Percentiles rank a stretch among this genome's conserved stretches.
Evolutionary conservation across 345 rosid genomes (phyloP).

Genomic region (Eutrema japonicum): DNA sequence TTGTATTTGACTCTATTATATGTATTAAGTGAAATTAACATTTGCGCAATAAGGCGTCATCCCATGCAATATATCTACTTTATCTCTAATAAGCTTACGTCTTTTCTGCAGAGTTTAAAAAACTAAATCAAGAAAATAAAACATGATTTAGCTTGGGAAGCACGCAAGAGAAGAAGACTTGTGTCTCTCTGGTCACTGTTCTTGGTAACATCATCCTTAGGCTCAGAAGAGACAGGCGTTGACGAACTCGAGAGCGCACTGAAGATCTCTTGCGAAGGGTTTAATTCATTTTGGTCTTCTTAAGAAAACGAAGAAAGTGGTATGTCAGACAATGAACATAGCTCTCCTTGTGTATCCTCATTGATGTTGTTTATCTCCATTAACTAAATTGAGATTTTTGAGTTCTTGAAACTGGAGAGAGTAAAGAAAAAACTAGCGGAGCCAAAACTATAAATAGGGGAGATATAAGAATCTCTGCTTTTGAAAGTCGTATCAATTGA

Average conservation of each 20-base stretch:
- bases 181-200: too few species aligned
- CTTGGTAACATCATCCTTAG: too few species aligned
- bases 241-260: conserved; percentile 17
- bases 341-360: background rate
- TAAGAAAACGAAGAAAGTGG: background rate
- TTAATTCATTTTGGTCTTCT: conserved; percentile 15
- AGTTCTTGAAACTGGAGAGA: too few species aligned
- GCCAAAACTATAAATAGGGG: too few species aligned
- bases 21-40: too few species aligned
- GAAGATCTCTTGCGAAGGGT: conserved; percentile 39
- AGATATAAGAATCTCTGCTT: too few species aligned
- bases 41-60: too few species aligned
- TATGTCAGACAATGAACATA: conserved; percentile 8
- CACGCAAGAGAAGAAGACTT: conserved; percentile 1
- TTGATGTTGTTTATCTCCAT: too few species aligned
- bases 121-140: background rate
- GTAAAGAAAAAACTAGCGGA: too few species aligned
- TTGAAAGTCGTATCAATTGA: background rate
- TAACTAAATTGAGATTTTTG: too few species aligned
- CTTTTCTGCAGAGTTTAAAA: conserved; percentile 30
- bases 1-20: too few species aligned
- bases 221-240: background rate
- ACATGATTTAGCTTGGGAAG: conserved; percentile 5
- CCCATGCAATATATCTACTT: conserved; percentile 24
- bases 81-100: conserved; percentile 19